These are phyloP conservation scores for Ceratocystis cubensis DNA, from an alignment of 2,329 filamentous ascomycete genomes.

Conservation along the genomic window DNA sequence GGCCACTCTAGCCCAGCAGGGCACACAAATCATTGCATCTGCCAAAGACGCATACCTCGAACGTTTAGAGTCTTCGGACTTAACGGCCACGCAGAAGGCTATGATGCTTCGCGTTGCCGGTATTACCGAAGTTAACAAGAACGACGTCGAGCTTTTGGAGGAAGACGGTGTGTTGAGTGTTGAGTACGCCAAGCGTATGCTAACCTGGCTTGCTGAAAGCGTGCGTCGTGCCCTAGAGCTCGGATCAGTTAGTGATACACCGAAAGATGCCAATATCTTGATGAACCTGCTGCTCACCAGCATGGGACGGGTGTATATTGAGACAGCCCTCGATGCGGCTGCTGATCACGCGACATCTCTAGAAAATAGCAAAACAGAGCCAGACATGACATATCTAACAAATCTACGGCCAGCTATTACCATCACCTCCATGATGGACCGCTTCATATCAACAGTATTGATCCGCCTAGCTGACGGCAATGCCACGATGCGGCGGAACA, in stretches of 20 bases:
- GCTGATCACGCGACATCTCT: conserved; percentile 61
- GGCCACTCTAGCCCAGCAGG: conserved; percentile 78
- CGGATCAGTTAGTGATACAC: conserved; percentile 75
- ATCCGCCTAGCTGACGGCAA: conserved; percentile 81
- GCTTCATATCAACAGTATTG: conserved; percentile 80
- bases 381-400: conserved; percentile 73
- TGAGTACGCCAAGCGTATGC: conserved; percentile 89
- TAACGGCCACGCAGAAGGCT: conserved; percentile 74
- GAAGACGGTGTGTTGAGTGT: conserved; percentile 75
- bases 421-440: conserved; percentile 85
- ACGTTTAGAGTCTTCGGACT: conserved; percentile 73
- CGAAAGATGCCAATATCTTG: conserved; percentile 81
- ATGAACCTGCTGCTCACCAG: conserved; percentile 71
- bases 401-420: conserved; percentile 70
- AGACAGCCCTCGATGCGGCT: conserved; percentile 56
- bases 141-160: conserved; percentile 82
- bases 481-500: conserved; percentile 76
- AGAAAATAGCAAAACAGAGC: conserved; percentile 69
- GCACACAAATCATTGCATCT: conserved; percentile 74
- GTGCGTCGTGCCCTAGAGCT: conserved; percentile 84
- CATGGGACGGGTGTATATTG: conserved; percentile 72
- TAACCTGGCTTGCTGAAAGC: conserved; percentile 92
- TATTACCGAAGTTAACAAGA: conserved; percentile 61
- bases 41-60: conserved; percentile 87
- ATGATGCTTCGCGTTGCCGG: conserved; percentile 87